Evolutionary conservation across 2,329 filamentous ascomycete genomes (phyloP).

Genomic region (Beauveria bassiana): DNA sequence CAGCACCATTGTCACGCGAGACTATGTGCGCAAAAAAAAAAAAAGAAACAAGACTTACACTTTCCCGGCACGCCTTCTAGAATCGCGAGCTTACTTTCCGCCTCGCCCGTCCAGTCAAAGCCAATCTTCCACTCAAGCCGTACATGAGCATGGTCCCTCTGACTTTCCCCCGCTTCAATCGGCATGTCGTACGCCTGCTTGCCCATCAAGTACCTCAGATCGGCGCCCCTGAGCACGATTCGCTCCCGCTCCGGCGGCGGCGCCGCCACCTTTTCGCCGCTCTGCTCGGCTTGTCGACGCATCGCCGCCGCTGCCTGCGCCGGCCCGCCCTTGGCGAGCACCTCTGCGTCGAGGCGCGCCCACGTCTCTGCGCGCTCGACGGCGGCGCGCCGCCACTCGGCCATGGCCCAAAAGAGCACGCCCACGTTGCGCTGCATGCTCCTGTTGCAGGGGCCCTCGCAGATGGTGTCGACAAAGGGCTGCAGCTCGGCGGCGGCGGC

Average conservation of each 20-base stretch:
- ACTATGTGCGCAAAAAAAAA: neutral
- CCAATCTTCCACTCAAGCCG: conserved; percentile 55
- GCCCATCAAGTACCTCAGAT: conserved; percentile 48
- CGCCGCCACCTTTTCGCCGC: conserved; percentile 17
- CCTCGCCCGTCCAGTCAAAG: conserved; percentile 70
- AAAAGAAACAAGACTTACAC: conserved; percentile 43
- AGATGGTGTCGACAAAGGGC: conserved; percentile 40
- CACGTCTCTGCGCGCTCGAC: conserved; percentile 55
- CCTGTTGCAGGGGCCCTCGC: conserved; percentile 29
- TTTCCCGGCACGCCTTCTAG: conserved; percentile 50
- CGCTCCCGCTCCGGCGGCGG: conserved; percentile 4
- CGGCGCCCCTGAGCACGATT: conserved; percentile 21
- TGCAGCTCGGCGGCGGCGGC: conserved; percentile 52
- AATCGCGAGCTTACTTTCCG: conserved; percentile 48
- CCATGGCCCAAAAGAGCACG: conserved; percentile 58
- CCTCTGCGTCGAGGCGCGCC: conserved; percentile 42
- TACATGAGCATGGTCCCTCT: conserved; percentile 32
- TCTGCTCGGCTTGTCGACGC: conserved; percentile 17
- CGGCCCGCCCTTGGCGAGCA: conserved; percentile 29
- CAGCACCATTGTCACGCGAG: neutral
- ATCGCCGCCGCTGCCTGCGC: conserved; percentile 17
- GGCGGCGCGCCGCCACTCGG: conserved; percentile 58
- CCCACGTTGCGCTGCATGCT: conserved; percentile 49
- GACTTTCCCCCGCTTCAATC: conserved; percentile 25
- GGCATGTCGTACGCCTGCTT: conserved; percentile 40